phyloP scores from a whole-genome alignment of 1,284 basidiomycete genomes.

The Thecaphora frezii region DNA sequence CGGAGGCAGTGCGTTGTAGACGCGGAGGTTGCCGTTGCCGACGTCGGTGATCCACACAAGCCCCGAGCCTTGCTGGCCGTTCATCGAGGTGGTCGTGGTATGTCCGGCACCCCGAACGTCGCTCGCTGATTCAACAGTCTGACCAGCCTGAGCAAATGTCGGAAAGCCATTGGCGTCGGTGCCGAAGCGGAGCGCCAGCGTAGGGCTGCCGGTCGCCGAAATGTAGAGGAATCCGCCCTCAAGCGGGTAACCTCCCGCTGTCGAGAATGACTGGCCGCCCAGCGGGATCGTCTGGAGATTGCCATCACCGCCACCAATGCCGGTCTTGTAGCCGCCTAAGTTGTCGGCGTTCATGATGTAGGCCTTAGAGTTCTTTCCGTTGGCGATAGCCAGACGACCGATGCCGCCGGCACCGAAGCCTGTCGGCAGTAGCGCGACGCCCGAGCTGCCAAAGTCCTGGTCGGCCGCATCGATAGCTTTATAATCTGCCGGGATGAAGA shows the following conservation, averaged over 20 bases:
- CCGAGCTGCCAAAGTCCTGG: conserved; percentile 14
- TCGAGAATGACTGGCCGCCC: conserved; percentile 12
- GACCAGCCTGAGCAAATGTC: conserved; percentile 12
- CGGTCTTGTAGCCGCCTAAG: conserved; percentile 18
- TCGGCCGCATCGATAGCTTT: conserved; percentile 14
- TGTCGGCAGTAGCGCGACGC: conserved; percentile 9
- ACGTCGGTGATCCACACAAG: conserved; percentile 15
- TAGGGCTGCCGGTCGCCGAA: conserved; percentile 4
- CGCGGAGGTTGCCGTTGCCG: conserved; percentile 8
- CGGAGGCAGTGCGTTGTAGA: conserved; percentile 6
- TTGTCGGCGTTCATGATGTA: conserved; percentile 20
- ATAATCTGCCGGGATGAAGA: conserved; percentile 13
- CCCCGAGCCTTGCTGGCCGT: conserved; percentile 10
- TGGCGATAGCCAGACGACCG: conserved; percentile 7
- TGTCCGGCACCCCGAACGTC: conserved; percentile 10
- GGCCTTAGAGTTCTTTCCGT: conserved; percentile 17
- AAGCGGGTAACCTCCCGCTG: conserved; percentile 8
- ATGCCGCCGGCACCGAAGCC: conserved; percentile 10
- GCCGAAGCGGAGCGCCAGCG: conserved; percentile 14
- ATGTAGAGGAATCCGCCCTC: conserved; percentile 18
- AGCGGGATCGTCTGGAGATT: conserved; percentile 16
- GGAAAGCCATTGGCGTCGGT: conserved; percentile 9
- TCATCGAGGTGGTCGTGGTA: conserved; percentile 8
- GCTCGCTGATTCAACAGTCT: conserved; percentile 4
- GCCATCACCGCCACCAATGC: conserved; percentile 9